Conservation (phyloP, 768 basidiomycete genomes). For the Auricularia sp. region DNA sequence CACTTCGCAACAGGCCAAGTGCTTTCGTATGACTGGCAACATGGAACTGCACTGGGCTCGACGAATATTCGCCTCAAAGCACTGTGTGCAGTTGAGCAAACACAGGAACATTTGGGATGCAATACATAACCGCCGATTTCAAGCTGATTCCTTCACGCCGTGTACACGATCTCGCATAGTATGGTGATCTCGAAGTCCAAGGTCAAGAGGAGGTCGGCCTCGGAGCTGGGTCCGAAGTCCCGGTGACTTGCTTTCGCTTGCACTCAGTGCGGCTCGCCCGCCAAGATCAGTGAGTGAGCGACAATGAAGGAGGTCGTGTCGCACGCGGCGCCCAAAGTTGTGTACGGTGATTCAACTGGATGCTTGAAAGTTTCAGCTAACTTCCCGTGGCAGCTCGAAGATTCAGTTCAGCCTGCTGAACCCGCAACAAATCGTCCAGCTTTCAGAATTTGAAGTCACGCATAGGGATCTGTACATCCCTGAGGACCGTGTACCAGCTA, state of each 20-base stretch:
- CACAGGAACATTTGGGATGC: no score
- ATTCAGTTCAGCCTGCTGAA: conserved; percentile 92
- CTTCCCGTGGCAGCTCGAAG: conserved; percentile 55
- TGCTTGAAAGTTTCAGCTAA: neutral
- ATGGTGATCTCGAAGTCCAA: no score
- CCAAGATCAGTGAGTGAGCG: neutral
- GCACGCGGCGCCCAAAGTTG: conserved; percentile 73
- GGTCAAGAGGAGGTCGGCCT: no score
- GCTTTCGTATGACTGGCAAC: no score
- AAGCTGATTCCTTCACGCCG: no score
- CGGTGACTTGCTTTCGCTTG: neutral
- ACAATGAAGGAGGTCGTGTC: conserved; percentile 75
- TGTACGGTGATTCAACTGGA: conserved; percentile 36
- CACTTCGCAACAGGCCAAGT: no score
- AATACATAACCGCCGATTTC: no score
- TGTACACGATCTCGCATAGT: no score
- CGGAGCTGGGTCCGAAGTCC: neutral
- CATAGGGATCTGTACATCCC: conserved; percentile 85
- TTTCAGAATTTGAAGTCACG: conserved; percentile 94
- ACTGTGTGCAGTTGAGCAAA: no score
- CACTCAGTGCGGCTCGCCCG: neutral
- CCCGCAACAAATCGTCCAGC: conserved; percentile 89
- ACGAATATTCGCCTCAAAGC: no score
- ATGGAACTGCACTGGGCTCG: no score
- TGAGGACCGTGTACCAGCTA: conserved; percentile 73